Percentiles rank a stretch among this genome's conserved stretches.
Evolutionary conservation across 1,139 yeast genomes (phyloP).

Genomic region (Groenewaldozyma auringiensis): DNA sequence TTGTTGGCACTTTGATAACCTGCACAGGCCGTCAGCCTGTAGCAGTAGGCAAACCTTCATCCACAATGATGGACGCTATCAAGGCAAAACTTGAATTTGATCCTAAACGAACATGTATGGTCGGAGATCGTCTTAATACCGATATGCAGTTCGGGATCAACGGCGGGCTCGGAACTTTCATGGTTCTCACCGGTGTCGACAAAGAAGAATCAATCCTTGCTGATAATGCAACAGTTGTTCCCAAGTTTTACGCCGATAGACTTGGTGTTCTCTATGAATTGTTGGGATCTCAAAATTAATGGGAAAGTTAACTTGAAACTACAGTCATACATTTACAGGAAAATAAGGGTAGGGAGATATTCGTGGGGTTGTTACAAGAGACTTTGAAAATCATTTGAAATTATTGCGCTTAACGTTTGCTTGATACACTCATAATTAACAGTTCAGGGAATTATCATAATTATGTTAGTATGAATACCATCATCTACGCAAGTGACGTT

Average conservation of each 20-base stretch:
- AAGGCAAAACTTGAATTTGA: constrained; percentile 57
- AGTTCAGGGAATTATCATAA: too few relatives aligned
- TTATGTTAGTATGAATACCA: not conserved
- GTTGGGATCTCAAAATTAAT: too few relatives aligned
- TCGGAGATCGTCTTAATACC: constrained; percentile 92
- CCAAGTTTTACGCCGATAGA: constrained; percentile 63
- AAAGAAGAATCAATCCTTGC: constrained; percentile 49
- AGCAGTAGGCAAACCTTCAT: constrained; percentile 88
- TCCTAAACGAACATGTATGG: constrained; percentile 70
- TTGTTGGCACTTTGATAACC: constrained; percentile 69
- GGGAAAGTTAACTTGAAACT: not conserved
- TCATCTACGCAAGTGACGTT: too few relatives aligned
- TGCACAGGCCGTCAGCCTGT: constrained; percentile 70
- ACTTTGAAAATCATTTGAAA: too few relatives aligned
- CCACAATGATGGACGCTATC: constrained; percentile 85
- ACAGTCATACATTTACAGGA: not conserved
- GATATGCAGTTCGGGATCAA: constrained; percentile 87
- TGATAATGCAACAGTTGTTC: constrained; percentile 42
- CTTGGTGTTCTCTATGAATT: constrained; percentile 67
- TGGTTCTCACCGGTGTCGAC: constrained; percentile 89
- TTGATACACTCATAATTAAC: too few relatives aligned
- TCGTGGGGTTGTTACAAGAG: too few relatives aligned
- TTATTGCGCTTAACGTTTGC: too few relatives aligned
- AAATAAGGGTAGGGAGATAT: not conserved
- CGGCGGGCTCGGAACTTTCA: constrained; percentile 74